These are phyloP conservation scores for Baorangia bicolor DNA, from an alignment of 768 basidiomycete genomes.

Conservation along the genomic window DNA sequence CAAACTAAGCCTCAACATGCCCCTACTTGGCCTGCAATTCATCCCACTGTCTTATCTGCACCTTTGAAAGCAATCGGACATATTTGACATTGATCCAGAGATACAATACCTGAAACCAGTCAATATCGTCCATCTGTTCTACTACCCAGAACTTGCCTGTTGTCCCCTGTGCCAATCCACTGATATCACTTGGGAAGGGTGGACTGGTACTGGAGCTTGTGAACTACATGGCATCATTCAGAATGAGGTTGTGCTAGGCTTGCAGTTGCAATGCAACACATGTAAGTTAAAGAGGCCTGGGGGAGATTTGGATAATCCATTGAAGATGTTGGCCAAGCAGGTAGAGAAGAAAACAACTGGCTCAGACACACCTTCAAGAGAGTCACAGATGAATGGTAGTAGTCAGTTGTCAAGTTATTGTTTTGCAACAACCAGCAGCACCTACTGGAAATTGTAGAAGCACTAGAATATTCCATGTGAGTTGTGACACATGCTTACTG, in stretches of 20 bases:
- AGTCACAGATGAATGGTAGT: too few species aligned
- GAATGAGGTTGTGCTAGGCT: background rate
- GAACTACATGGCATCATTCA: background rate
- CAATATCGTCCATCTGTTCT: background rate
- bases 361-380: background rate
- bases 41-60: background rate
- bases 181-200: background rate
- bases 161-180: background rate
- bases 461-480: background rate
- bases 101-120: background rate
- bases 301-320: too few species aligned
- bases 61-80: background rate
- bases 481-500: background rate
- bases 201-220: background rate
- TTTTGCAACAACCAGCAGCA: background rate
- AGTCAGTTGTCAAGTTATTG: background rate
- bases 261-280: background rate
- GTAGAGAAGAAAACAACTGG: accelerated
- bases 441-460: background rate
- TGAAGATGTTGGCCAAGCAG: background rate
- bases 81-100: background rate
- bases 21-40: background rate
- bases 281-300: background rate
- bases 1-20: background rate
- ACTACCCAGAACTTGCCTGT: background rate